Conservation (phyloP, 192 early-diverging fungal species). For the Podila clonocystis region DNA sequence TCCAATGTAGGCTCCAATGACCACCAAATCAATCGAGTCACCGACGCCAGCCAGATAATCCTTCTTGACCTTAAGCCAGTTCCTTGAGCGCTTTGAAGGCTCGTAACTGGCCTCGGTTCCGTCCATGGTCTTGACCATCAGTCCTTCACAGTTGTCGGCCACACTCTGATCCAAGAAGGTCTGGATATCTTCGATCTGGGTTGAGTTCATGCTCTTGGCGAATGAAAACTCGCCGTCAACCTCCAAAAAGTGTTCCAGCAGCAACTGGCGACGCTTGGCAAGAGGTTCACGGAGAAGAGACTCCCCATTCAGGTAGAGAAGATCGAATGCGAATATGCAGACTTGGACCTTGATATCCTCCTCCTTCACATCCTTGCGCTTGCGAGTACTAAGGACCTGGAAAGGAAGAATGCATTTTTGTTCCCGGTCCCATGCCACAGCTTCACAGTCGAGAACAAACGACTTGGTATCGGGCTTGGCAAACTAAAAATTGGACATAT, state of each 20-base stretch:
- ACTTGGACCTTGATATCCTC: slow-evolving; percentile 95
- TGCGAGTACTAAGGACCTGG: slow-evolving; percentile 95
- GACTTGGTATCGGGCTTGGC: slow-evolving; percentile 71
- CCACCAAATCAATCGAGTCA: slow-evolving; percentile 96
- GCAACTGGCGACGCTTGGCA: slow-evolving; percentile 74
- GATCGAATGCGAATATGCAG: slow-evolving; percentile 97
- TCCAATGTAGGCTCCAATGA: slow-evolving; percentile 94
- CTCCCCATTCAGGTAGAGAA: slow-evolving; percentile 94
- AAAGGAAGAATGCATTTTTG: slow-evolving; percentile 94
- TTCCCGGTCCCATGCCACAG: slow-evolving; percentile 96
- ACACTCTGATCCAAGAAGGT: slow-evolving; percentile 85
- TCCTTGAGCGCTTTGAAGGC: slow-evolving; percentile 93
- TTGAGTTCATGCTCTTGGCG: slow-evolving; percentile 85
- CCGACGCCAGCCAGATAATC: slow-evolving; percentile 96
- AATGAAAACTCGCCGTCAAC: slow-evolving; percentile 90
- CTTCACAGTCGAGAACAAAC: slow-evolving; percentile 98
- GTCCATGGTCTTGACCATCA: slow-evolving; percentile 98
- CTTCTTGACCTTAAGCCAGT: slow-evolving; percentile 99
- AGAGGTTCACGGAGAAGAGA: slow-evolving; percentile 84
- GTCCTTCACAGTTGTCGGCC: slow-evolving; percentile 93
- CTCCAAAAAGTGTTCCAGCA: slow-evolving; percentile 77
- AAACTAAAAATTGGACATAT: slow-evolving; percentile 38
- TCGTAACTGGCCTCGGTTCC: slow-evolving; percentile 90
- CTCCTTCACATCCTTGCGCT: slow-evolving; percentile 93
- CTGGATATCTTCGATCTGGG: slow-evolving; percentile 94